Conservation (phyloP, 2,329 filamentous ascomycete species). For the Neophaeococcomyces mojaviensis region DNA sequence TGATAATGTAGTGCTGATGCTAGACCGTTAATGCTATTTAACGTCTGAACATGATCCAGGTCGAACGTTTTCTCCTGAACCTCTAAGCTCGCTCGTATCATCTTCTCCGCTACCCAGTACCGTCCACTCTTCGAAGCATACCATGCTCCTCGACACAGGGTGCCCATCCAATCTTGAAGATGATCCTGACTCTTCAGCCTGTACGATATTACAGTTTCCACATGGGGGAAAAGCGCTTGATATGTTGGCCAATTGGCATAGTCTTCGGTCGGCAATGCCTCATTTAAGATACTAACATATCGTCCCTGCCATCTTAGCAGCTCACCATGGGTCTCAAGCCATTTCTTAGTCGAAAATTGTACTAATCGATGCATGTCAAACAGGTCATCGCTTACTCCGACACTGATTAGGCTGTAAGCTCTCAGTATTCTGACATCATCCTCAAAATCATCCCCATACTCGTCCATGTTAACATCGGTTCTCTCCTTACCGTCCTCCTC, state of each 20-base stretch:
- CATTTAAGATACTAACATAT: constrained; percentile 7
- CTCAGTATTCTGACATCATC: constrained; percentile 21
- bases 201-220: background rate
- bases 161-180: too few relatives aligned
- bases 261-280: constrained; percentile 11
- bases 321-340: constrained; percentile 17
- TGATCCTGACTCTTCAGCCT: too few relatives aligned
- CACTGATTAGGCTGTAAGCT: background rate
- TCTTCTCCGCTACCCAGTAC: background rate
- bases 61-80: background rate
- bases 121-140: background rate
- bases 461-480: too few relatives aligned
- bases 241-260: constrained; percentile 15
- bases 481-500: too few relatives aligned
- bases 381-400: constrained; percentile 2
- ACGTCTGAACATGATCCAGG: constrained; percentile 5
- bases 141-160: background rate
- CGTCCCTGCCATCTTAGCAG: constrained; percentile 6
- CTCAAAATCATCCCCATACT: constrained; percentile 12
- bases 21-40: constrained; percentile 15
- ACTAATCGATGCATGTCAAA: constrained; percentile 28
- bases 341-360: constrained; percentile 25
- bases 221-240: constrained; percentile 9
- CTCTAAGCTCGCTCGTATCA: background rate
- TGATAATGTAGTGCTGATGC: constrained; percentile 11